Conservation (phyloP, 371 early-diverging fungal genomes). For the Apophysomyces trapeziformis region DNA sequence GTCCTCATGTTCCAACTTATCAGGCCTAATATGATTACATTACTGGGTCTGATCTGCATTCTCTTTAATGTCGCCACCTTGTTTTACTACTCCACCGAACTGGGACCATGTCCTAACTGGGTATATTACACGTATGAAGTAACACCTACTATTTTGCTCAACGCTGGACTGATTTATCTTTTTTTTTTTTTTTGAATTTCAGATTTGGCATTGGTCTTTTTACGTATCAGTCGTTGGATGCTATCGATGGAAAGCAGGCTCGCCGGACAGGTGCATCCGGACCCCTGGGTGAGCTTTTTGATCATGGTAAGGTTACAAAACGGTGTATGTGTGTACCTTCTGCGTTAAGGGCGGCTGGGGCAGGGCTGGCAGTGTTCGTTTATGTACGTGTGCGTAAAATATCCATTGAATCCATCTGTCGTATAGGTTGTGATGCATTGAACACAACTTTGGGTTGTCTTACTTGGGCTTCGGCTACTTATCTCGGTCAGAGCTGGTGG, state of each 20-base stretch:
- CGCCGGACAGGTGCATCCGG: slow-evolving; percentile 88
- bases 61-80: slow-evolving; percentile 72
- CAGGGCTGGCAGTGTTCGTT: too few relatives aligned
- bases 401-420: too few relatives aligned
- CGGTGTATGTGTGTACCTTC: slow-evolving; percentile 6
- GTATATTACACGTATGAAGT: slow-evolving; percentile 70
- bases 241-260: slow-evolving; percentile 99
- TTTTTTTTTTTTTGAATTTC: slow-evolving; percentile 8
- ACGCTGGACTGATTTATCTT: neutral
- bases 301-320: slow-evolving; percentile 66
- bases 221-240: slow-evolving; percentile 95
- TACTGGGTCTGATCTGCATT: slow-evolving; percentile 90
- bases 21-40: slow-evolving; percentile 97
- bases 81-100: slow-evolving; percentile 76
- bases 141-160: neutral
- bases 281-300: slow-evolving; percentile 96
- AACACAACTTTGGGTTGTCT: slow-evolving; percentile 74
- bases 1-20: neutral
- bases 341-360: neutral
- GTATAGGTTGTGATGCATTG: slow-evolving; percentile 89
- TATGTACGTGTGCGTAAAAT: too few relatives aligned
- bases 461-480: slow-evolving; percentile 67
- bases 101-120: slow-evolving; percentile 87
- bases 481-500: slow-evolving; percentile 83
- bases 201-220: slow-evolving; percentile 90